Evolutionary conservation across 192 early-diverging fungal species (phyloP), one percentile per base, ranked within the genome.

Genomic region (Coemansia erecta): DNA sequence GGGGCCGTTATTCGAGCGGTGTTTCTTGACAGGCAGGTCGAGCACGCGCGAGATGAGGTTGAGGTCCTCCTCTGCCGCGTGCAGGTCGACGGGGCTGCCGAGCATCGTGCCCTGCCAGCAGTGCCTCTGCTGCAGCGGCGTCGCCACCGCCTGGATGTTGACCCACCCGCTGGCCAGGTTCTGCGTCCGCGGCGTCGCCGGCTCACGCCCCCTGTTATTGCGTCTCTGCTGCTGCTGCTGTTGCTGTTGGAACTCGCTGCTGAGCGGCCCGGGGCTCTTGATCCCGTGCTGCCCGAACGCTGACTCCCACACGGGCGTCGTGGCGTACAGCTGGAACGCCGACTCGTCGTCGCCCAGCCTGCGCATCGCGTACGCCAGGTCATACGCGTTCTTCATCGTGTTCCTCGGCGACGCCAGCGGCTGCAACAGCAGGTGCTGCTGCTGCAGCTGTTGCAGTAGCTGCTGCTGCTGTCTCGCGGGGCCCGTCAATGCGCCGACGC

Each of bases 331-430:
- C 60, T 56, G 57, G 45, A 73, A 77, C 1, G 71, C 68, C 10
- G 69, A 66, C 43, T 78, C 81, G 48, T 89, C 85, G 61, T 89
- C 85, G 50, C 84, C 88, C 79, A 90, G 85, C 19, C 90, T 81
- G 51, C 88, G 88, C 41, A 92, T 86, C 35, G 90, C 87, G 61
- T 85, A 90, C 21, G 87, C 85, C 54, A 92, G 76, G 63, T 90
- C 87, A 60, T 89, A 87, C 14, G 85, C 85, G 57, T 90, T 81
- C 63, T 90, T 92, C 57, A 92, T 81, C 52, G 64, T 81, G 82
- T 83, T 81, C 44, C 69, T 71, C 22, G 80, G 75, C 64, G 71
- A 79, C n/a, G n/a, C n/a, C n/a, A n/a, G n/a, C n/a, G n/a, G n/a
- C n/a, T n/a, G n/a, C n/a, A n/a, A n/a, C n/a, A n/a, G n/a, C n/a